phyloP scores from a whole-genome alignment of 2,329 filamentous ascomycete genomes.

The Leptographium lundbergii region DNA sequence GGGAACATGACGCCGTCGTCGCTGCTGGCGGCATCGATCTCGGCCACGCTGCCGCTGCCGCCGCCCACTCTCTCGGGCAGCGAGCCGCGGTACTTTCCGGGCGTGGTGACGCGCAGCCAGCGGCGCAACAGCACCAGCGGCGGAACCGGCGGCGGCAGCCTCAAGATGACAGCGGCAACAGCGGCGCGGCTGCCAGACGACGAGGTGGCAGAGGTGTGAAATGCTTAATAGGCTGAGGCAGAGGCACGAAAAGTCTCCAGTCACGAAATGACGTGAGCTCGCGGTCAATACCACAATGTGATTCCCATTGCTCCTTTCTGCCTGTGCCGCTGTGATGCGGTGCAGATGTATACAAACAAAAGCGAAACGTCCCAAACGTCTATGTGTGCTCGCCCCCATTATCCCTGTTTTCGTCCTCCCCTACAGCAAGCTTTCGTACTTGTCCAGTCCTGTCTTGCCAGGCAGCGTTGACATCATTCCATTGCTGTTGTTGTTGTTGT shows the following conservation, averaged over 20 bases:
- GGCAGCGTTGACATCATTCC: slow-evolving; percentile 19
- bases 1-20: neutral
- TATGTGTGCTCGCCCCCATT: neutral
- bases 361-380: neutral
- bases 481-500: slow-evolving; percentile 12
- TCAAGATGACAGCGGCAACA: neutral
- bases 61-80: slow-evolving; percentile 39
- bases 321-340: no score
- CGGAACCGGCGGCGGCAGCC: slow-evolving; percentile 14
- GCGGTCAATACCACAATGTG: neutral
- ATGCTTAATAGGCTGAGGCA: no score
- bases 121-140: slow-evolving; percentile 26
- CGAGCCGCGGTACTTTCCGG: slow-evolving; percentile 61
- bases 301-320: no score
- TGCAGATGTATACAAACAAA: neutral
- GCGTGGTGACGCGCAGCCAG: slow-evolving; percentile 45
- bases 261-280: neutral
- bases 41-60: slow-evolving; percentile 1
- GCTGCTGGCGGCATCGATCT: neutral
- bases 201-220: neutral
- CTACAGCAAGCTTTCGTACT: slow-evolving; percentile 54
- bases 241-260: no score
- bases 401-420: neutral
- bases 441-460: slow-evolving; percentile 45
- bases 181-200: neutral